Evolutionary conservation across 2,329 filamentous ascomycete genomes (phyloP).

Genomic region (Phoma sp.): DNA sequence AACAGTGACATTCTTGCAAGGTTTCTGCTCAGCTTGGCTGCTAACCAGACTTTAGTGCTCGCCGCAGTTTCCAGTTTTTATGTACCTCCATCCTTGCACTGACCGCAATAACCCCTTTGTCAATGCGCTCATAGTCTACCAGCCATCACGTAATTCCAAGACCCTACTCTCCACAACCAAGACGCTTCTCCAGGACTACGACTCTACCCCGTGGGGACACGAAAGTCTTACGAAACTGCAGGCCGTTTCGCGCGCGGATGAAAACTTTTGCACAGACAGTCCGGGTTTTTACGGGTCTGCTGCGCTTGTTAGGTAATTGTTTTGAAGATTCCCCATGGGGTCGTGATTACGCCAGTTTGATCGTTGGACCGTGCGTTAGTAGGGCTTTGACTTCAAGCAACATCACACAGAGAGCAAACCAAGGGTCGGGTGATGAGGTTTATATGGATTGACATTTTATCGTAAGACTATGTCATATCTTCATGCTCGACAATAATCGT

Average conservation of each 20-base stretch:
- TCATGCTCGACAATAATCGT: background rate
- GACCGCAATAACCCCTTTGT: too few relatives aligned
- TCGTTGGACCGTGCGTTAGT: background rate
- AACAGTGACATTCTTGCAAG: background rate
- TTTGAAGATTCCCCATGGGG: conserved; percentile 12
- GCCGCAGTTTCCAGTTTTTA: background rate
- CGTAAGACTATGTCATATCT: too few relatives aligned
- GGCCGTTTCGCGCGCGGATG: background rate
- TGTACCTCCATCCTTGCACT: background rate
- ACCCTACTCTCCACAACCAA: conserved; percentile 6
- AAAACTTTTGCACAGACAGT: background rate
- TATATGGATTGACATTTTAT: conserved; percentile 1
- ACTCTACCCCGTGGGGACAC: conserved; percentile 5
- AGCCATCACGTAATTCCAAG: conserved; percentile 17
- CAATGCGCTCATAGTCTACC: background rate
- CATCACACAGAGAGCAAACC: too few relatives aligned
- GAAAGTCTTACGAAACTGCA: conserved; percentile 12
- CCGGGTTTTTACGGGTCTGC: background rate
- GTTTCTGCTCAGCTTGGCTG: background rate
- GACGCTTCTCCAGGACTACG: background rate
- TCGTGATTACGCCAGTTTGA: background rate
- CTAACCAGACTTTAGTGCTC: background rate
- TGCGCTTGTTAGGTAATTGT: conserved; percentile 15
- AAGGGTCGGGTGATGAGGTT: background rate
- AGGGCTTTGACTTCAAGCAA: background rate